Percentiles rank a stretch among this genome's conserved stretches.
phyloP scores from a whole-genome alignment of 345 rosid species.

The Lenwebbia sp. region DNA sequence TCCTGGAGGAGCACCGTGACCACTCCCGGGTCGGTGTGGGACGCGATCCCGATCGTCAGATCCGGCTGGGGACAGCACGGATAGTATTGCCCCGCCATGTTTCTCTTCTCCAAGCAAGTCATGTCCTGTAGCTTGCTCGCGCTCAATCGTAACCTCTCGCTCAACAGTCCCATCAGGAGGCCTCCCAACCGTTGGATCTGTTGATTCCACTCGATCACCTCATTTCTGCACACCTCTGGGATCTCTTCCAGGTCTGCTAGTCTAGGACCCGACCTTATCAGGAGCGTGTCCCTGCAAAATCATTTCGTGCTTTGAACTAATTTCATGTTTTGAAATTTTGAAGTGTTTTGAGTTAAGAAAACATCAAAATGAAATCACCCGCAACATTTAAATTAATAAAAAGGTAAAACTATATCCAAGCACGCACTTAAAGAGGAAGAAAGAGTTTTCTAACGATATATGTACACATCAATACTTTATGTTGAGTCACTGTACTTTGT shows the following conservation, averaged over 20 bases:
- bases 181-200: slow-evolving; percentile 14
- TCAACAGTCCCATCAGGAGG: slow-evolving; percentile 21
- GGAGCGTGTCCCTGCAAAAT: slow-evolving; percentile 29
- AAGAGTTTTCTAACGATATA: neutral
- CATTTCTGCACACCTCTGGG: slow-evolving; percentile 30
- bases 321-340: neutral
- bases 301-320: neutral
- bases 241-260: slow-evolving; percentile 1
- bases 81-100: slow-evolving; percentile 34
- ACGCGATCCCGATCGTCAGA: slow-evolving; percentile 24
- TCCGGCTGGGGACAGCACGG: slow-evolving; percentile 44
- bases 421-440: neutral
- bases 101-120: slow-evolving; percentile 19
- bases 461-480: neutral
- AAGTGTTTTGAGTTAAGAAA: neutral
- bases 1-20: slow-evolving; percentile 30
- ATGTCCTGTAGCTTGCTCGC: slow-evolving; percentile 15
- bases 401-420: neutral
- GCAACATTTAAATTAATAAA: neutral
- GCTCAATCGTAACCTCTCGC: slow-evolving; percentile 36
- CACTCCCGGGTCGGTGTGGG: slow-evolving; percentile 37
- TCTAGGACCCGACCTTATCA: slow-evolving; percentile 13
- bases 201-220: slow-evolving; percentile 27
- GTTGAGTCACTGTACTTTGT: neutral
- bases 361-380: neutral